phyloP scores from a whole-genome alignment of 2,329 filamentous ascomycete species.

The Fusarium transvaalense region DNA sequence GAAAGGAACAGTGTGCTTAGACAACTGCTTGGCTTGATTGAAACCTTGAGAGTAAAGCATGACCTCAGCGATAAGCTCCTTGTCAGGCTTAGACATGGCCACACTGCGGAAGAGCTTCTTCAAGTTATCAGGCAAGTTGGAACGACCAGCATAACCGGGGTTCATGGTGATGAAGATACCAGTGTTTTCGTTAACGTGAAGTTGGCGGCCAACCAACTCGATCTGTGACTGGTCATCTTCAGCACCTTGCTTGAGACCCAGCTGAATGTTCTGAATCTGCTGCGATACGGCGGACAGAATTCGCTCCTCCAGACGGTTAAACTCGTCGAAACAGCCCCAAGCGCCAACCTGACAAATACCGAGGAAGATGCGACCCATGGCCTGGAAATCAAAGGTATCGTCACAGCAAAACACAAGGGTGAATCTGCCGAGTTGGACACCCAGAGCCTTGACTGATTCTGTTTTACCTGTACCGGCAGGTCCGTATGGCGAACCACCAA shows the following conservation, averaged over 20 bases:
- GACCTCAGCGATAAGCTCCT: constrained; percentile 98
- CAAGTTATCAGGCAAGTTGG: constrained; percentile 97
- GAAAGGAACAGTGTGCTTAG: constrained; percentile 97
- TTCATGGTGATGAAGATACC: constrained; percentile 99
- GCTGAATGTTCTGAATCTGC: constrained; percentile 99
- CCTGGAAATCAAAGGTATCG: constrained; percentile 99
- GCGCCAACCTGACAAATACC: constrained; percentile 99
- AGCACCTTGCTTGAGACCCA: constrained; percentile 87
- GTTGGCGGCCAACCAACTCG: constrained; percentile 90
- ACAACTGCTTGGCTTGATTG: constrained; percentile 92
- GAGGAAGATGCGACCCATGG: constrained; percentile 99
- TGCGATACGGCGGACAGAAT: constrained; percentile 98
- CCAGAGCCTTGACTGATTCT: constrained; percentile 97
- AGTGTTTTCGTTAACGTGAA: constrained; percentile 91
- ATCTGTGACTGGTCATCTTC: constrained; percentile 90
- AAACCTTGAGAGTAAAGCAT: constrained; percentile 99
- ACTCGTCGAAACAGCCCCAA: constrained; percentile 99
- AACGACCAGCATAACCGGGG: constrained; percentile 96
- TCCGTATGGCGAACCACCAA: constrained; percentile 97
- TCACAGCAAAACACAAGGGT: constrained; percentile 99
- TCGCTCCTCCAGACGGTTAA: constrained; percentile 97
- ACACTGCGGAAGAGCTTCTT: constrained; percentile 99
- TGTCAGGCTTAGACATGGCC: constrained; percentile 99
- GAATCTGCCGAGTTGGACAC: constrained; percentile 95
- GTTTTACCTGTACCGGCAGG: constrained; percentile 99